Evolutionary conservation across 768 basidiomycete genomes (phyloP), one percentile per base, ranked within the genome.

Genomic region (Russula abietina): DNA sequence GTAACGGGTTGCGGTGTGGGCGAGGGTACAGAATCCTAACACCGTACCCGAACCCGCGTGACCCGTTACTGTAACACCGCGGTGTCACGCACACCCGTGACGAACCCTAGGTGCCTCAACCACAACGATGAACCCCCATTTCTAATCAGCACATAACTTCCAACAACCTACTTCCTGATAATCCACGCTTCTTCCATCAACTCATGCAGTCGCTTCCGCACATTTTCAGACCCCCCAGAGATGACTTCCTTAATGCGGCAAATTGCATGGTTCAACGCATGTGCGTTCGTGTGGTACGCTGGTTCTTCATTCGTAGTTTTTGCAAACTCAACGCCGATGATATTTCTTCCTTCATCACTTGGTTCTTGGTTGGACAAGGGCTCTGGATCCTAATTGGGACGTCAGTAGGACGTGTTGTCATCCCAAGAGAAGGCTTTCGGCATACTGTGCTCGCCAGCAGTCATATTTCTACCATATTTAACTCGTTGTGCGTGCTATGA

Each of bases 351-450:
- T 98, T 99, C 75, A 75, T 96, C 38, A 94, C 91, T 57, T 95
- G 93, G 91, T 93, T 97, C 67, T 76, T 99, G 55, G 87, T 98
- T 79, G 95, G 95, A 70, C 94, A 98, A 70, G 91, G 93, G 2
- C 75, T 96, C 3, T 98, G 97, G 96, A 89, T 99, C 65, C 75
- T 98, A 55, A 80, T 99, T 54, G 94, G 94, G 75, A 98, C 93
- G 87, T 92, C 71, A 75, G 90, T 80, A 19, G 24, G 19, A 14
- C 9, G 36, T 16, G 2, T 53, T 48, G 4, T 58, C 22, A 16
- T 12, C 39, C 10, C 14, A 36, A 28, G n/a, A n/a, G n/a, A n/a
- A n/a, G n/a, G n/a, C n/a, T n/a, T n/a, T n/a, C n/a, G n/a, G n/a
- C n/a, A n/a, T n/a, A n/a, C n/a, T n/a, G n/a, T n/a, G n/a, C n/a